Conservation (phyloP, 306 rosid species). For the Fragaria ananassa region DNA sequence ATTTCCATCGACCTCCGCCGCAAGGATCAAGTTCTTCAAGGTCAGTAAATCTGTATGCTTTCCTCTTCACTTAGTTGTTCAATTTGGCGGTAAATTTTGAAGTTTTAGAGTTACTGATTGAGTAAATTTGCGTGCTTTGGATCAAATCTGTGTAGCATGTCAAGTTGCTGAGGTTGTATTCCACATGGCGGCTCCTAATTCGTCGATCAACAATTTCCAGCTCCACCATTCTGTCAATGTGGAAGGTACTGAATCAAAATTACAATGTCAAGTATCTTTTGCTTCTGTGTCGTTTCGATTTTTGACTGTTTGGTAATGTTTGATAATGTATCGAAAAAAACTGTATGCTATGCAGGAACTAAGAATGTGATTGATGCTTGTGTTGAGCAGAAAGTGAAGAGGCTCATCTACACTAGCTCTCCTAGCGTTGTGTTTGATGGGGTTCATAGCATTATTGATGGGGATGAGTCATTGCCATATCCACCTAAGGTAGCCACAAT, state of each 20-base stretch:
- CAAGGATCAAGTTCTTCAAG: constrained; percentile 64
- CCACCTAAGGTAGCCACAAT: constrained; percentile 55
- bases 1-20: constrained; percentile 68
- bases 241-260: constrained; percentile 45
- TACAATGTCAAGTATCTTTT: background rate
- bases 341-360: constrained; percentile 50
- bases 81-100: background rate
- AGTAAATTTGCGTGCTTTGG: background rate
- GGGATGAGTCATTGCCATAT: constrained; percentile 73
- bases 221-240: constrained; percentile 89
- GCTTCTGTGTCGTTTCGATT: background rate
- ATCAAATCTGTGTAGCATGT: constrained; percentile 45
- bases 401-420: constrained; percentile 80
- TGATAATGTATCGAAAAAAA: no score
- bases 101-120: background rate
- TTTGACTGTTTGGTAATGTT: background rate
- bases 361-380: constrained; percentile 86
- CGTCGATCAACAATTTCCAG: constrained; percentile 74
- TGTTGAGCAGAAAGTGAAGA: constrained; percentile 67
- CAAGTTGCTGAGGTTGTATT: constrained; percentile 86
- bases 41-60: constrained; percentile 10
- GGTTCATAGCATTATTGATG: constrained; percentile 63
- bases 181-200: constrained; percentile 97
- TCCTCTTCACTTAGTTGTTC: background rate
- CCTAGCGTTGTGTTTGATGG: constrained; percentile 97